Evolutionary conservation across 805 yeast species (phyloP), one percentile per base, ranked within the genome.

Genomic region (Brettanomyces bruxellensis): DNA sequence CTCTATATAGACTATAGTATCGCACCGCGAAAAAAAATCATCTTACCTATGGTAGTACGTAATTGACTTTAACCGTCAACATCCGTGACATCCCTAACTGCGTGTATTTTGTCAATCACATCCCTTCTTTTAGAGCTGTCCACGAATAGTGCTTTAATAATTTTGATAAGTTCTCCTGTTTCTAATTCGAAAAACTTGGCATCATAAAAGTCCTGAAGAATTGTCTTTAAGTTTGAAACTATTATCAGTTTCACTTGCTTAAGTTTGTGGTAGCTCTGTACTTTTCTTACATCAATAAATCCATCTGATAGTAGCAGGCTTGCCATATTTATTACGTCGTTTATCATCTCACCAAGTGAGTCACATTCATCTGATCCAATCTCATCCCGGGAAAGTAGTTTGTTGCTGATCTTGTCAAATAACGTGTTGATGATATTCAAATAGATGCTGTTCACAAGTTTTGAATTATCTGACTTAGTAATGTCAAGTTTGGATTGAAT

Each of bases 131-230:
- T 55, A 8, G 71, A 69, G 54, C 79, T 73, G 43, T 71, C 70
- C 8, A 71, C 60, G 52, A 76, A 77, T 43, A 75, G 62, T 38
- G 71, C 65, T 46, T 67, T 54, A 4, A 77, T 60, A 45, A 76
- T 55, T 9, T 54, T 46, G 6, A 69, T 60, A 47, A 77, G 55
- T 52, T 77, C 83, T 11, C 62, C 59, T 0, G 81, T 75, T 24
- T 66, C 65, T 38, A 74, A 61, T 47, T 74, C 79, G 50, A 64
- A 76, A 41, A 73, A 67, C 35, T 69, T 74, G 4, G 80, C 81
- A 51, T 73, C 72, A 57, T 73, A 75, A 51, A 77, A 77, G 43
- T 64, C 53, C 14, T 67, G 73, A 62, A 76, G 65, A 40, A 76
- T 77, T 38, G 67, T 71, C 37, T 63, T 68, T 52, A 77, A 62